These are phyloP conservation scores for Spinacia oleracea DNA, from an alignment of 179 eudicot genomes.

Conservation along the genomic window DNA sequence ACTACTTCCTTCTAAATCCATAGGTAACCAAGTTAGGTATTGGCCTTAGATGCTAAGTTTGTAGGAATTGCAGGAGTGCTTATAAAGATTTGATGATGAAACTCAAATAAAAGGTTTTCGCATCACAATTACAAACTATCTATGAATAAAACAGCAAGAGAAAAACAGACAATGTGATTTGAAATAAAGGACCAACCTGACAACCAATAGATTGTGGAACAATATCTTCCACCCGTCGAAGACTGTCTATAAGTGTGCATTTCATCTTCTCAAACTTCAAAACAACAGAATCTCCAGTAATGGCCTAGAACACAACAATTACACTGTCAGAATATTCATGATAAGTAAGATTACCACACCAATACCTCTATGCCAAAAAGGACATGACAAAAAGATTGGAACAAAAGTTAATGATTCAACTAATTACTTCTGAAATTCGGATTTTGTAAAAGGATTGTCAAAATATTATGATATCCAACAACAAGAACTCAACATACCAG, in stretches of 20 bases:
- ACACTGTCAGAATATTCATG: neutral
- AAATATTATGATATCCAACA: neutral
- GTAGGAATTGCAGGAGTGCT: neutral
- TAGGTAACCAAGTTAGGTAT: neutral
- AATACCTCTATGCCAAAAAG: neutral
- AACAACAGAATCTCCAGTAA: conserved; percentile 89
- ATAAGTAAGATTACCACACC: neutral
- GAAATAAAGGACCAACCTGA: conserved; percentile 54
- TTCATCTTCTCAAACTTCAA: conserved; percentile 87
- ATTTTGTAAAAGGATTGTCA: neutral
- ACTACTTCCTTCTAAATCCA: neutral
- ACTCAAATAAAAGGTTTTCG: neutral
- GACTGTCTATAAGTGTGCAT: conserved; percentile 75
- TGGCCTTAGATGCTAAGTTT: neutral
- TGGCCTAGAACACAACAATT: conserved; percentile 52
- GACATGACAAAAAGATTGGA: neutral
- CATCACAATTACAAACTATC: neutral
- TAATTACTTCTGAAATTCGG: neutral
- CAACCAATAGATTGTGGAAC: conserved; percentile 85
- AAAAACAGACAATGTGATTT: neutral
- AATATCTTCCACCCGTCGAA: conserved; percentile 78
- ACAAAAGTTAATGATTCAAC: neutral
- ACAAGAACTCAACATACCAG: conserved; percentile 52
- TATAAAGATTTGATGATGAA: neutral
- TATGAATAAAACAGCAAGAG: neutral